Evolutionary conservation across 768 basidiomycete genomes (phyloP).

Genomic region (Panaeolus papilionaceus): DNA sequence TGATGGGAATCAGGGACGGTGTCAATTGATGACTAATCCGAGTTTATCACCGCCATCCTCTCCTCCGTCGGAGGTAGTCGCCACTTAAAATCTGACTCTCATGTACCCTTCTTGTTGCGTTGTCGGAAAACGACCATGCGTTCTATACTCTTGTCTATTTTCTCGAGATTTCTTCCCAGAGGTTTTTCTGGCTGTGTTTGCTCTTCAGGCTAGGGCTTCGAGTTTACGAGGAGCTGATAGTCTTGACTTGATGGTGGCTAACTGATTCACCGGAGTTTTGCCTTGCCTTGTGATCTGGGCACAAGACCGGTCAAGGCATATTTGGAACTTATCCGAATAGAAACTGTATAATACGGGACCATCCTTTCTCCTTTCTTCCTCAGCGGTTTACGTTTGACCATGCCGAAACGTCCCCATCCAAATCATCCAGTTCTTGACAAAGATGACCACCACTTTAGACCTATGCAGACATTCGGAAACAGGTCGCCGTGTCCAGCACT

Average conservation of each 20-base stretch:
- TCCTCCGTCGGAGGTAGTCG: slow-evolving; percentile 7
- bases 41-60: slow-evolving; percentile 11
- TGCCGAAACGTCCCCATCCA: slow-evolving; percentile 5
- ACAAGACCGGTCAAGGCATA: slow-evolving; percentile 1
- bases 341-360: slow-evolving; percentile 2
- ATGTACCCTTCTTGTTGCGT: neutral
- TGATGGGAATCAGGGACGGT: slow-evolving; percentile 13
- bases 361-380: slow-evolving; percentile 1
- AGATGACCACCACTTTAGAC: slow-evolving; percentile 31
- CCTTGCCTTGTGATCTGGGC: slow-evolving; percentile 7
- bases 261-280: slow-evolving; percentile 7
- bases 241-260: neutral
- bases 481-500: slow-evolving; percentile 62
- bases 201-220: neutral
- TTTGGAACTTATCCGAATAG: slow-evolving; percentile 2
- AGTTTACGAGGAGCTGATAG: neutral
- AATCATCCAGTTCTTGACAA: neutral
- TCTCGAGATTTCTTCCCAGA: neutral
- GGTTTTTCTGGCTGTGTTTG: neutral
- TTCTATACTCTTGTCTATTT: neutral
- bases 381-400: slow-evolving; percentile 11
- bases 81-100: slow-evolving; percentile 4
- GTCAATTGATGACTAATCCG: slow-evolving; percentile 12
- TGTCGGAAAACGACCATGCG: neutral
- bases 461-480: slow-evolving; percentile 32